Conservation (phyloP, 257 asterid species). For the Solanum lycopersicoides region DNA sequence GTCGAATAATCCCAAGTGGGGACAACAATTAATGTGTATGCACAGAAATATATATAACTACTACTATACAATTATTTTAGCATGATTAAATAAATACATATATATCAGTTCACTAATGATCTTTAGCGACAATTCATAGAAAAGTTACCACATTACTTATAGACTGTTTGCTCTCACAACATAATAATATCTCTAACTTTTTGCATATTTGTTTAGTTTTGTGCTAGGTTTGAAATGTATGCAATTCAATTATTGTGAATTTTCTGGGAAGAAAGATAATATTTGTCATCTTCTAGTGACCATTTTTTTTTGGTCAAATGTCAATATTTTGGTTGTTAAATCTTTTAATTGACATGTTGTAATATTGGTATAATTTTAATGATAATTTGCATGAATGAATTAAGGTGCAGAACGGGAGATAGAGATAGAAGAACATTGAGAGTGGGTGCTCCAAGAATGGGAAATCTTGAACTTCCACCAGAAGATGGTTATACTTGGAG, state of each 20-base stretch:
- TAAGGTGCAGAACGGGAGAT: conserved; percentile 27
- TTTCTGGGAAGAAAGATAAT: not conserved
- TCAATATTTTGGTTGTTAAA: not conserved
- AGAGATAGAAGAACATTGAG: conserved; percentile 20
- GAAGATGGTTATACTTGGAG: conserved; percentile 88
- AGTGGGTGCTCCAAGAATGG: conserved; percentile 69
- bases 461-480: conserved; percentile 70
- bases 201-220: not conserved
- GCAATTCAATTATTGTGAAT: not conserved
- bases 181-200: too few relatives aligned
- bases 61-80: not conserved
- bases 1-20: not conserved
- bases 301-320: not conserved
- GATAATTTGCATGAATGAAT: not conserved
- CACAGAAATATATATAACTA: not conserved
- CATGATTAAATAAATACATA: not conserved
- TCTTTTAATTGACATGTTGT: not conserved
- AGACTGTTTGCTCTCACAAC: not conserved
- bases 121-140: not conserved
- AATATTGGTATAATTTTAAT: not conserved
- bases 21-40: not conserved
- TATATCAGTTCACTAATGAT: too few relatives aligned
- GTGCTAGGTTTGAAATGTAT: not conserved
- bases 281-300: not conserved
- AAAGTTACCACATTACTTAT: not conserved